A percentile compares a stretch with the other conserved stretches of the same genome.
Evolutionary conservation across 257 asterid genomes (phyloP).

Genomic region (Ophiorrhiza pumila): DNA sequence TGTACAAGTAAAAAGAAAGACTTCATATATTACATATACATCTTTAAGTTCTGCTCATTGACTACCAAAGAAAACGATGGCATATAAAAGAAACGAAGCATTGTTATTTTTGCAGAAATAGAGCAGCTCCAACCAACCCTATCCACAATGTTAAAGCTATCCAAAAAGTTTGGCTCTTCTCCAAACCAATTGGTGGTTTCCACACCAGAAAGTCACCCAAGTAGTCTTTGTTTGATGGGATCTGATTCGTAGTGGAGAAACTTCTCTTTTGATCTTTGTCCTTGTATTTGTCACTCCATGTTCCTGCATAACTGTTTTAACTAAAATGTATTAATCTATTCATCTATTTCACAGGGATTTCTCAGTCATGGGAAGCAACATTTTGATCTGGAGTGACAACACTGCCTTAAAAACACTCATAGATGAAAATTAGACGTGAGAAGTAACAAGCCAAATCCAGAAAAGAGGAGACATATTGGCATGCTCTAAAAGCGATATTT

Average conservation of each 20-base stretch:
- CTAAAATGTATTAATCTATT: neutral
- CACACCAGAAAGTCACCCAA: slow-evolving; percentile 71
- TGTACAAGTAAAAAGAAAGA: neutral
- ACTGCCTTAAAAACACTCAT: too few relatives aligned
- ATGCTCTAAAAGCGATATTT: too few relatives aligned
- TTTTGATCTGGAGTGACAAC: neutral
- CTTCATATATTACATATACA: neutral
- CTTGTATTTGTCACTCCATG: slow-evolving; percentile 87
- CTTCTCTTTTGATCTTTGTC: slow-evolving; percentile 58
- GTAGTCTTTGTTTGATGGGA: slow-evolving; percentile 61
- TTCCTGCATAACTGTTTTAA: slow-evolving; percentile 72
- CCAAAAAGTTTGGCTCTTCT: slow-evolving; percentile 76
- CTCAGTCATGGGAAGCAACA: neutral
- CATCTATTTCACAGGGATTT: neutral
- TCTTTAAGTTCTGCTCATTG: neutral
- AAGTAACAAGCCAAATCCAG: too few relatives aligned
- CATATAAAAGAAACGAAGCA: neutral
- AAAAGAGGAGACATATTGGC: neutral
- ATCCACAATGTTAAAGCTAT: slow-evolving; percentile 70
- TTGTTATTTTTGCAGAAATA: slow-evolving; percentile 56
- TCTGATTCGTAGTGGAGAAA: slow-evolving; percentile 68
- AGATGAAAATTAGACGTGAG: too few relatives aligned
- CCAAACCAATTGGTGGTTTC: slow-evolving; percentile 76
- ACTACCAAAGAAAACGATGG: neutral
- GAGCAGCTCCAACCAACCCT: slow-evolving; percentile 81